Conservation (phyloP, 345 rosid genomes). For the Populus ilicifolia region DNA sequence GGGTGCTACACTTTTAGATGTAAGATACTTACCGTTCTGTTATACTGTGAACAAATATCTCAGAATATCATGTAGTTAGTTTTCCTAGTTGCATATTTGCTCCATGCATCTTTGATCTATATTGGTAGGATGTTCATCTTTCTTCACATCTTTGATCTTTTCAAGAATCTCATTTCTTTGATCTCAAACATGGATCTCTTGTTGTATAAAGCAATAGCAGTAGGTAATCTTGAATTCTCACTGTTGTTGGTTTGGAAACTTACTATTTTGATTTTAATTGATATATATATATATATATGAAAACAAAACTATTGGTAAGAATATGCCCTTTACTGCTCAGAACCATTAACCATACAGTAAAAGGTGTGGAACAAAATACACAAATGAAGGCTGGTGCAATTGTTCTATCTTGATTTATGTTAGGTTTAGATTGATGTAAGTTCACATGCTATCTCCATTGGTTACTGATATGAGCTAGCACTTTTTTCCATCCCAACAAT, state of each 20-base stretch:
- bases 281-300: neutral
- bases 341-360: neutral
- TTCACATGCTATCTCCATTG: neutral
- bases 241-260: neutral
- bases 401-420: neutral
- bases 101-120: neutral
- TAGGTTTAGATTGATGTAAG: neutral
- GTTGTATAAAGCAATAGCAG: neutral
- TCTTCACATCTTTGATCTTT: neutral
- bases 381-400: neutral
- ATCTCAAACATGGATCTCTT: neutral
- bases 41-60: neutral
- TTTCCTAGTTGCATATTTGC: neutral
- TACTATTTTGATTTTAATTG: neutral
- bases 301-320: neutral
- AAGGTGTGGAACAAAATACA: neutral
- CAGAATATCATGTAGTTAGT: neutral
- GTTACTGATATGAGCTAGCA: neutral
- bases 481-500: neutral
- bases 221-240: neutral
- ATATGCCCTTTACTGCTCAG: neutral
- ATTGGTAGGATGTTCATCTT: neutral
- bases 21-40: constrained; percentile 35
- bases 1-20: constrained; percentile 60
- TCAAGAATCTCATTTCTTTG: neutral